Evolutionary conservation across 2,329 filamentous ascomycete genomes (phyloP), one percentile per base, ranked within the genome.

Genomic region (Ophiostoma angusticollis): DNA sequence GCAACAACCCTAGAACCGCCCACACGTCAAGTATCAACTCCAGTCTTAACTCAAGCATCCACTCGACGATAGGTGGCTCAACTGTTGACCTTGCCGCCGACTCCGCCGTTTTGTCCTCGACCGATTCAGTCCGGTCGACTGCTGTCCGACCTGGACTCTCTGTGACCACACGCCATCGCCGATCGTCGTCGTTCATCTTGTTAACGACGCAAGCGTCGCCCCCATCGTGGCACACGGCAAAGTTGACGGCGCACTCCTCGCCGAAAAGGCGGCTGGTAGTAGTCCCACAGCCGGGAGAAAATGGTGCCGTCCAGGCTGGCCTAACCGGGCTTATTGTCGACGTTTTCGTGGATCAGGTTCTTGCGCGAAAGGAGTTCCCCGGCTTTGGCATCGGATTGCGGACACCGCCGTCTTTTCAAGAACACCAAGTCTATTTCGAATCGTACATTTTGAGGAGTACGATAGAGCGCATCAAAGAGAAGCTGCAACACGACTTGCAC

Each of bases 371-470:
- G 54, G 91, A 98, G 38, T 98, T 96, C 53, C 69, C 80, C 3
- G 89, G 91, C 0, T 82, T 98, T 38, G 78, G 80, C 0, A 62
- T 98, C 9, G 93, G 84, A 52, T 64, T 84, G 38, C 94, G 91
- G 55, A 81, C 89, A 0, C 91, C 93, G 2, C 85, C 91, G 1
- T 87, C 89, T 0, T 94, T 93, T 52, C 76, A 89, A 49, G 91
- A 96, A 54, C 86, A 96, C 49, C 87, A 95, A 52, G 85, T 86
- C 0, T 93, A 87, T 55, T 95, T 98, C 48, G 85, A 93, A 54
- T 93, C 91, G 0, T 95, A 87, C 53, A 64, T 96, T 3, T 64
- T 96, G 16, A 74, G 78, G 21, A 80, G 80, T 47, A 77, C 83
- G 0, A 71, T 95, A 32, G 70, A 76, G 3, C 74, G 81, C 22